These are phyloP conservation scores for Claviceps monticola DNA, from an alignment of 2,329 filamentous ascomycete genomes.

Conservation along the genomic window DNA sequence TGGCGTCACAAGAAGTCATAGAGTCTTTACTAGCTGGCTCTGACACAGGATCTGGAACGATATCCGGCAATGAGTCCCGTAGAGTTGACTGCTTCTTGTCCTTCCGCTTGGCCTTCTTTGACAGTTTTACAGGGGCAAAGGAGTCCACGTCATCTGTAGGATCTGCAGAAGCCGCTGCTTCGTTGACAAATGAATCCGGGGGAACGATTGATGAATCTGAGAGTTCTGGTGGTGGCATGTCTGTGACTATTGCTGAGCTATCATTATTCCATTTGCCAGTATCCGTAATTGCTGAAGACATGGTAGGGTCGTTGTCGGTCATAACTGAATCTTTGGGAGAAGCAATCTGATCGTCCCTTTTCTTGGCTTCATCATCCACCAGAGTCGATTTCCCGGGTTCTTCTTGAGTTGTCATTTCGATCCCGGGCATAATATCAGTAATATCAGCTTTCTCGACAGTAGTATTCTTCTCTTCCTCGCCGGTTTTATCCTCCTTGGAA, in stretches of 20 bases:
- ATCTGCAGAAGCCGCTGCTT: neutral
- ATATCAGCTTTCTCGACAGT: slow-evolving; percentile 2
- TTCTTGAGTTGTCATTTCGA: neutral
- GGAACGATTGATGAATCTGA: neutral
- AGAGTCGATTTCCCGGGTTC: neutral
- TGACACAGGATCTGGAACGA: neutral
- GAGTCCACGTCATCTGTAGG: slow-evolving; percentile 3
- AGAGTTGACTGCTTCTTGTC: slow-evolving; percentile 17
- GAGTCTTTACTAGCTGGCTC: neutral
- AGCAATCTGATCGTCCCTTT: neutral
- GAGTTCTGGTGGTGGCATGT: neutral
- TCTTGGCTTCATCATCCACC: neutral
- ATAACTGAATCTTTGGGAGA: neutral
- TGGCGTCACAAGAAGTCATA: neutral
- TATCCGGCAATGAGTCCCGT: slow-evolving; percentile 7
- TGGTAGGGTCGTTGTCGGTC: neutral
- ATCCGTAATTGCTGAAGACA: neutral
- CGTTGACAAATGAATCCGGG: neutral
- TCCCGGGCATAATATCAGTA: neutral
- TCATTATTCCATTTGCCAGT: neutral
- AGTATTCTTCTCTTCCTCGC: slow-evolving; percentile 10
- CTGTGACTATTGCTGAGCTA: neutral
- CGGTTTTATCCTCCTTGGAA: slow-evolving; percentile 6
- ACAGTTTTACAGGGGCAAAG: slow-evolving; percentile 13
- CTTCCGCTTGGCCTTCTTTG: slow-evolving; percentile 23